Conservation (phyloP, 352 stramenopile genomes). For the Phytophthora multivora region DNA sequence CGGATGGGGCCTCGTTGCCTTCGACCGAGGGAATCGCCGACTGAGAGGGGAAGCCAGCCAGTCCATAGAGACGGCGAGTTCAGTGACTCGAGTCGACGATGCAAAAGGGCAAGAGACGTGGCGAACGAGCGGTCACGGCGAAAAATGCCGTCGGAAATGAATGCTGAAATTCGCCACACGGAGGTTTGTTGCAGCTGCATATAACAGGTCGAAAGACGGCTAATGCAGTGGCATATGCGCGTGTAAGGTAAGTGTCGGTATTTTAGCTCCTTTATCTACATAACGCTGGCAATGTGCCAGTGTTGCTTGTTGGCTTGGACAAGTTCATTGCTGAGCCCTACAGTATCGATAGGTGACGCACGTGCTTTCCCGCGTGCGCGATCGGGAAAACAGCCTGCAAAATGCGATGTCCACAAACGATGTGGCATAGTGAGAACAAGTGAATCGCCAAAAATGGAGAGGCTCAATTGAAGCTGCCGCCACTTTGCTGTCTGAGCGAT, state of each 20-base stretch:
- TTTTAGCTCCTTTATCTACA: too few relatives aligned
- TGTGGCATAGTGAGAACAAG: conserved; percentile 6
- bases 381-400: conserved; percentile 15
- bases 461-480: conserved; percentile 7
- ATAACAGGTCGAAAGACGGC: conserved; percentile 12
- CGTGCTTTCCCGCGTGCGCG: conserved; percentile 24
- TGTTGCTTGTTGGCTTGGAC: neutral
- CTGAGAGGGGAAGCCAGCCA: conserved; percentile 24
- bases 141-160: conserved; percentile 1
- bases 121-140: conserved; percentile 1
- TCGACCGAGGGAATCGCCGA: conserved; percentile 19
- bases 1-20: conserved; percentile 10
- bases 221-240: too few relatives aligned
- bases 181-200: conserved; percentile 1
- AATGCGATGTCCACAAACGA: neutral
- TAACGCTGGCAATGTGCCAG: neutral
- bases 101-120: conserved; percentile 9
- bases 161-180: neutral
- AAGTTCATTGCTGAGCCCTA: neutral
- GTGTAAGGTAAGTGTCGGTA: too few relatives aligned
- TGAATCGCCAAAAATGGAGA: conserved; percentile 5
- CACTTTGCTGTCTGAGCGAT: neutral
- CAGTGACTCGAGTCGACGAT: conserved; percentile 20
- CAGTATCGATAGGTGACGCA: conserved; percentile 9
- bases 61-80: conserved; percentile 24